Evolutionary conservation across 1,139 yeast genomes (phyloP).

Genomic region (Hemisphaericaspora xylofermentans): DNA sequence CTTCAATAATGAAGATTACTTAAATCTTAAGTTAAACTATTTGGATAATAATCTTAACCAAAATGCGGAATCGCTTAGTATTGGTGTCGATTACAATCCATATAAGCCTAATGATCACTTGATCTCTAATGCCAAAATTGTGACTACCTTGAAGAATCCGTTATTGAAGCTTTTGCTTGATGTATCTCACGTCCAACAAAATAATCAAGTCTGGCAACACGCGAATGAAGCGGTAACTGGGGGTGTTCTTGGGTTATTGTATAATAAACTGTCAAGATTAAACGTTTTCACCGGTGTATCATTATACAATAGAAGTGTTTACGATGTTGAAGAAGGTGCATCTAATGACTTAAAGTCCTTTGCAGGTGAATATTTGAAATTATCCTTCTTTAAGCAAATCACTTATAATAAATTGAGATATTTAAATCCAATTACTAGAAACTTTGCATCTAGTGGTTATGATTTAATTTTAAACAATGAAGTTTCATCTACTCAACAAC

Average conservation of each 20-base stretch:
- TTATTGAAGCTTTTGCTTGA: constrained; percentile 39
- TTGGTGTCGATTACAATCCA: constrained; percentile 46
- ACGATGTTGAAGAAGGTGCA: constrained; percentile 45
- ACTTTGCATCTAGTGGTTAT: constrained; percentile 34
- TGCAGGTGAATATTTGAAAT: constrained; percentile 36
- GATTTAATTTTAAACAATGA: constrained; percentile 25
- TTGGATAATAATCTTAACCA: constrained; percentile 44
- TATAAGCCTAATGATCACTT: constrained; percentile 47
- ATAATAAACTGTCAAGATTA: constrained; percentile 19
- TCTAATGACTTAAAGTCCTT: constrained; percentile 30
- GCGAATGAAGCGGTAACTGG: constrained; percentile 33
- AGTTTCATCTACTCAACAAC: constrained; percentile 35
- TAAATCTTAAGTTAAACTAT: constrained; percentile 41
- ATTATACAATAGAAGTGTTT: constrained; percentile 41
- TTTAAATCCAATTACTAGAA: constrained; percentile 26
- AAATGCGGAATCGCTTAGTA: constrained; percentile 42
- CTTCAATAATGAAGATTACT: constrained; percentile 40
- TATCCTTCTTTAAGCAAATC: constrained; percentile 31
- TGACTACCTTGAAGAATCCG: constrained; percentile 42
- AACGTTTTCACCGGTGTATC: constrained; percentile 39
- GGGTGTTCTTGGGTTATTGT: constrained; percentile 47
- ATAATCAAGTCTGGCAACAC: constrained; percentile 43
- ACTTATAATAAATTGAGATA: constrained; percentile 22
- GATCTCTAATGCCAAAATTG: constrained; percentile 32
- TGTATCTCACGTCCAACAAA: constrained; percentile 35